These are phyloP conservation scores for Cyclotella kingstonii DNA, from an alignment of 108 stramenopile genomes.

Conservation along the genomic window DNA sequence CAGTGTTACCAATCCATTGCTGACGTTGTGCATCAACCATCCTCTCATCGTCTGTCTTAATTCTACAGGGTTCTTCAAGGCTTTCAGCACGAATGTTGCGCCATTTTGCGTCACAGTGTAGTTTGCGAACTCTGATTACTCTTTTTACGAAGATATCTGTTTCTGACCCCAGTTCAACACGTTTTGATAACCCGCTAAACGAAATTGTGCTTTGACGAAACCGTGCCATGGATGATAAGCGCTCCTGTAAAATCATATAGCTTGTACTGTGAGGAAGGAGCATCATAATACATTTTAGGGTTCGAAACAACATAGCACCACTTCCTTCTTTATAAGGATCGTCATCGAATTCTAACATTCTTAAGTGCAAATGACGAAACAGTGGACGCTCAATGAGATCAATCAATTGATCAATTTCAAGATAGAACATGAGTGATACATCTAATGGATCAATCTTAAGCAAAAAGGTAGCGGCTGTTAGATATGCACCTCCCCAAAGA, in stretches of 20 bases:
- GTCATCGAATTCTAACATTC: slow-evolving; percentile 76
- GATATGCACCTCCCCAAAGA: slow-evolving; percentile 81
- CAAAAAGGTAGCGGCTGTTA: slow-evolving; percentile 71
- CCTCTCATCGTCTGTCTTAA: slow-evolving; percentile 26
- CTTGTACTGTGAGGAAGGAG: slow-evolving; percentile 81
- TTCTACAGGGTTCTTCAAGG: slow-evolving; percentile 39
- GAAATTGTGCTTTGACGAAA: slow-evolving; percentile 70
- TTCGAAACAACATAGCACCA: slow-evolving; percentile 81
- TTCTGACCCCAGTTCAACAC: slow-evolving; percentile 25
- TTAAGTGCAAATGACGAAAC: slow-evolving; percentile 82
- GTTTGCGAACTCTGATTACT: slow-evolving; percentile 52
- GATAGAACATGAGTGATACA: slow-evolving; percentile 68
- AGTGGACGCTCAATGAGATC: slow-evolving; percentile 83
- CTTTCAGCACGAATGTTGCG: slow-evolving; percentile 77
- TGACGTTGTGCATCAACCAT: slow-evolving; percentile 45
- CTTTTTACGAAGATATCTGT: slow-evolving; percentile 62
- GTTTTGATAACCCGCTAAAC: slow-evolving; percentile 22
- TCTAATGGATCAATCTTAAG: slow-evolving; percentile 75
- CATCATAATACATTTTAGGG: slow-evolving; percentile 73
- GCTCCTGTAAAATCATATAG: slow-evolving; percentile 69
- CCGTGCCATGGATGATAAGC: slow-evolving; percentile 63
- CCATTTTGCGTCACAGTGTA: slow-evolving; percentile 80
- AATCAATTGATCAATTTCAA: slow-evolving; percentile 79
- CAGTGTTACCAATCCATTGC: slow-evolving; percentile 68
- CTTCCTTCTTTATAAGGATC: slow-evolving; percentile 72